A percentile compares a stretch with the other conserved stretches of the same genome.
Conservation (phyloP, 768 basidiomycete genomes). For the Galerina sulciceps region DNA sequence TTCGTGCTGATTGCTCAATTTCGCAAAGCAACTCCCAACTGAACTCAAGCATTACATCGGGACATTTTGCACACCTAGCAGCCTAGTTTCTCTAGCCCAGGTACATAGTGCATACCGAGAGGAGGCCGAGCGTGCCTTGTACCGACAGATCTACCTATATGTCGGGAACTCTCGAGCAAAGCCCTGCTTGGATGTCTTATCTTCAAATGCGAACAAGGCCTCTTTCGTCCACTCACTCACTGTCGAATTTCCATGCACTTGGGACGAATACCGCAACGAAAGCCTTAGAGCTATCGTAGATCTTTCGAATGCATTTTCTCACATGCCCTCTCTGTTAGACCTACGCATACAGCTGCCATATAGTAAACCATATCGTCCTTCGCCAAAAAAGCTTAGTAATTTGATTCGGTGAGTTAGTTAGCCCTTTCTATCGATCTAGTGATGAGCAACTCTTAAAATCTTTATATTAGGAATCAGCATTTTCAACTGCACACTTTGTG, state of each 20-base stretch:
- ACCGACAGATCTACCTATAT: neutral
- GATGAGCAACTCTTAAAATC: too few species aligned
- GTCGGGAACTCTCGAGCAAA: neutral
- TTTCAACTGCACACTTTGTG: neutral
- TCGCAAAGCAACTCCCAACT: neutral
- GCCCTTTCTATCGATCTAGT: too few species aligned
- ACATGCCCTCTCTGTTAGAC: neutral
- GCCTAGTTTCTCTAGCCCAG: neutral
- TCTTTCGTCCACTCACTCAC: neutral
- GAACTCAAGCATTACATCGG: neutral
- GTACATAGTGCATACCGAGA: neutral
- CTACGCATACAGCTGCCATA: neutral
- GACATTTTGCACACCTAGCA: neutral
- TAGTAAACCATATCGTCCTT: neutral
- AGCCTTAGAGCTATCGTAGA: neutral
- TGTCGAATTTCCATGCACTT: neutral
- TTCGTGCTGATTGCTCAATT: neutral
- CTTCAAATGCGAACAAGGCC: neutral
- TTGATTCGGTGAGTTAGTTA: neutral
- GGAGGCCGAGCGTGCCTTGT: neutral
- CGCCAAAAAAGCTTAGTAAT: neutral
- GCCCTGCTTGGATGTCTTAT: neutral
- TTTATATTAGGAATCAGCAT: neutral
- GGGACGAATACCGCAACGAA: neutral
- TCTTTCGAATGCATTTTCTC: neutral